Conservation (phyloP, 2,329 filamentous ascomycete species). For the Xylaria digitata region DNA sequence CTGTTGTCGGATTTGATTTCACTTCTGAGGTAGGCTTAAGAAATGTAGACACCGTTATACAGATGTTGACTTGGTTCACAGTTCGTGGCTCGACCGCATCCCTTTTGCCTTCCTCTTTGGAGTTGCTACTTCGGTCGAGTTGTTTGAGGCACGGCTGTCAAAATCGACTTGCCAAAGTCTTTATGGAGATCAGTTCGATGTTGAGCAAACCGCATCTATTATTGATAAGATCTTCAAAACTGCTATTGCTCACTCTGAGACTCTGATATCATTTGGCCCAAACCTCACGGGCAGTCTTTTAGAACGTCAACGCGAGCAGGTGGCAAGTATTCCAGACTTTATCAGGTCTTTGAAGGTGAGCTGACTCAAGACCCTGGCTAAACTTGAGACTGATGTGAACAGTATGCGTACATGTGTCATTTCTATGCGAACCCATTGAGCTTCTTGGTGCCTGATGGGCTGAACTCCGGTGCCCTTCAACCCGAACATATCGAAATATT, state of each 20-base stretch:
- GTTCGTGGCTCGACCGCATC: slow-evolving; percentile 78
- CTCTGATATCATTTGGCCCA: slow-evolving; percentile 72
- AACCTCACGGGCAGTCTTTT: slow-evolving; percentile 71
- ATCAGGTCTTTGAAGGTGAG: slow-evolving; percentile 74
- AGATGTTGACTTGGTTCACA: slow-evolving; percentile 31
- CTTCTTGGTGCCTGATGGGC: slow-evolving; percentile 63
- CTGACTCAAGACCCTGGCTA: background rate
- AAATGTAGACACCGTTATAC: slow-evolving; percentile 40
- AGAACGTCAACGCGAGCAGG: slow-evolving; percentile 79
- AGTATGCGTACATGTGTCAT: slow-evolving; percentile 89
- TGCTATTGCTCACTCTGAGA: slow-evolving; percentile 68
- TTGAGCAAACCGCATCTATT: slow-evolving; percentile 76
- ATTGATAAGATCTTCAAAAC: slow-evolving; percentile 77
- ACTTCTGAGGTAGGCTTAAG: slow-evolving; percentile 70
- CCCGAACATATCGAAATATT: slow-evolving; percentile 73
- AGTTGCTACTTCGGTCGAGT: slow-evolving; percentile 83
- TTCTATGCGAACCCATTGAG: slow-evolving; percentile 84
- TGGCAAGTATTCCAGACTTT: slow-evolving; percentile 79
- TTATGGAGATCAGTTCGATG: slow-evolving; percentile 79
- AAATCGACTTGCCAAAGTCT: slow-evolving; percentile 75
- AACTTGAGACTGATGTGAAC: slow-evolving; percentile 37
- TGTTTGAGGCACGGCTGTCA: slow-evolving; percentile 79
- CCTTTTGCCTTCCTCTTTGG: slow-evolving; percentile 82
- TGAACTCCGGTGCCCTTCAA: slow-evolving; percentile 57
- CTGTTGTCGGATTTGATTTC: slow-evolving; percentile 78